Evolutionary conservation across 2,329 filamentous ascomycete species (phyloP), one percentile per base, ranked within the genome.

Genomic region (Talaromyces sp.): DNA sequence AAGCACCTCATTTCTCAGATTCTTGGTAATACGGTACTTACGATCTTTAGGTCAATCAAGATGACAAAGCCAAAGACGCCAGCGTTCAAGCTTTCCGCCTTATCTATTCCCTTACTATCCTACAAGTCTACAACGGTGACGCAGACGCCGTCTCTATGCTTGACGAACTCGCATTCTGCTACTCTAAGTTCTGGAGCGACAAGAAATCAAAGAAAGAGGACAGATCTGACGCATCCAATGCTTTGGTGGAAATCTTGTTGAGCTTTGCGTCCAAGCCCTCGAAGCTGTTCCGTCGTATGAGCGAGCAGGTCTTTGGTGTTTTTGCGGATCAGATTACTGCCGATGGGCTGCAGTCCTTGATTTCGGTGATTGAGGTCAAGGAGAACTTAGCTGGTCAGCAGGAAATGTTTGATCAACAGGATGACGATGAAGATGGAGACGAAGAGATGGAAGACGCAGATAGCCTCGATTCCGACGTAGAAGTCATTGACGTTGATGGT

Each of bases 121-220:
- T 98, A 63, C 92, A 97, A 75, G 84, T 97, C 9, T 97, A 97
- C 79, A 93, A 94, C 72, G 91, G 92, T 27, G 93, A 97, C 66
- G 84, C 90, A 0, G 95, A 98, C 73, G 91, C 93, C 0, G 85
- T 97, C 25, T 88, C 90, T 58, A 89, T 95, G 67, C 81, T 97
- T 9, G 86, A 90, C 62, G 94, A 97, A 70, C 83, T 97, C n/a
- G 86, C 90, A 69, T 83, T 89, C 66, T 93, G 90, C 75, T 90
- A 89, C 66, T 84, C 90, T 50, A 88, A 87, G 72, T 82, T 90
- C 64, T 73, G 83, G 63, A 75, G 77, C 27, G 76, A 78, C 59
- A 84, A 87, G 69, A 81, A 83, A 60, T 78, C 79, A 0, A 83
- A 86, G 68, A 78, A 86, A 74, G 62, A 79, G 45, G 82, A 86